These are phyloP conservation scores for Penicillium glabrum DNA, from an alignment of 2,329 filamentous ascomycete species.

Conservation along the genomic window DNA sequence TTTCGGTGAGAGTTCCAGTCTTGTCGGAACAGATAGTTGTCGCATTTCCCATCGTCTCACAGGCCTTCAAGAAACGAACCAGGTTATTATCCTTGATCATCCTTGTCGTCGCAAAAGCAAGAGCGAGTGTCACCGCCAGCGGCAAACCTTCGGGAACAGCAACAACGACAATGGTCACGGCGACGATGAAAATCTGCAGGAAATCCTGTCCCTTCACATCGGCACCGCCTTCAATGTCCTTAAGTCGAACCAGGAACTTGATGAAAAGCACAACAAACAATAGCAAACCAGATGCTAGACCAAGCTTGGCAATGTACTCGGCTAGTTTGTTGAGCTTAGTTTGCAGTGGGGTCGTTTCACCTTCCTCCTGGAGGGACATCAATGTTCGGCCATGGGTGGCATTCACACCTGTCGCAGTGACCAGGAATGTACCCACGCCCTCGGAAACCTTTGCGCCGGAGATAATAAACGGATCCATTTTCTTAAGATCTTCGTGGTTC, in stretches of 20 bases:
- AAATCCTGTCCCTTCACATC: slow-evolving; percentile 59
- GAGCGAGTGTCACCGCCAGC: slow-evolving; percentile 60
- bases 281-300: slow-evolving; percentile 68
- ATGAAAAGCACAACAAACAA: slow-evolving; percentile 79
- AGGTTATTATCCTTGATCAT: slow-evolving; percentile 66
- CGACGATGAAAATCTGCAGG: slow-evolving; percentile 58
- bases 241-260: slow-evolving; percentile 68
- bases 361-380: slow-evolving; percentile 74
- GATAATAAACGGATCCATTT: slow-evolving; percentile 76
- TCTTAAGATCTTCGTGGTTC: slow-evolving; percentile 59
- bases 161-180: slow-evolving; percentile 61
- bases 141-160: slow-evolving; percentile 62
- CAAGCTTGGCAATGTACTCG: slow-evolving; percentile 76
- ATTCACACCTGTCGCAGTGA: slow-evolving; percentile 71
- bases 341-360: slow-evolving; percentile 75
- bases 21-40: slow-evolving; percentile 67
- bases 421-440: slow-evolving; percentile 72
- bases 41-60: slow-evolving; percentile 65
- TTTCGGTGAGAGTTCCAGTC: slow-evolving; percentile 65
- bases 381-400: slow-evolving; percentile 75
- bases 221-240: slow-evolving; percentile 45
- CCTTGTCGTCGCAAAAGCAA: slow-evolving; percentile 62
- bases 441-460: slow-evolving; percentile 77
- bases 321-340: slow-evolving; percentile 74
- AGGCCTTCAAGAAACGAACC: slow-evolving; percentile 59